Conservation (phyloP, 805 yeast genomes). For the Cyberlindnera samutprakarnensis region DNA sequence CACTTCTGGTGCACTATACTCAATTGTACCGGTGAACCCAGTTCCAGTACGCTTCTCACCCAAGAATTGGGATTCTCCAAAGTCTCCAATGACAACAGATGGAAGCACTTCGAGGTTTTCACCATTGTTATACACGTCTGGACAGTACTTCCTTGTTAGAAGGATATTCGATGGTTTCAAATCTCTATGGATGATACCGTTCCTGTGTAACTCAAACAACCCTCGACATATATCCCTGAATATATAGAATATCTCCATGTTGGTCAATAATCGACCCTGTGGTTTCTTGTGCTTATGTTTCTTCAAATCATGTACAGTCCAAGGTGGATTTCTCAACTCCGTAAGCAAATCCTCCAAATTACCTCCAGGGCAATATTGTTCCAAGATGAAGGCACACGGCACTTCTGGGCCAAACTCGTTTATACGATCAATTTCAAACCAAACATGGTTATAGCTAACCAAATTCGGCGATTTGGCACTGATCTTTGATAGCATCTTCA, state of each 20-base stretch:
- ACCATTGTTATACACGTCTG: conserved; percentile 7
- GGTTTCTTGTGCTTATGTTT: conserved; percentile 22
- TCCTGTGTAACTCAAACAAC: conserved; percentile 59
- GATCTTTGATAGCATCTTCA: conserved; percentile 50
- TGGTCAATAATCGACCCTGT: conserved; percentile 33
- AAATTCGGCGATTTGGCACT: conserved; percentile 50
- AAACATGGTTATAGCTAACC: conserved; percentile 83
- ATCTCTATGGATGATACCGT: conserved; percentile 81
- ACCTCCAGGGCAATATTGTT: conserved; percentile 87
- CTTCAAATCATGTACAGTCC: conserved; percentile 30
- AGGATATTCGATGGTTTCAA: conserved; percentile 86
- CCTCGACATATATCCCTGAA: conserved; percentile 65
- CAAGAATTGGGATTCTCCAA: conserved; percentile 80
- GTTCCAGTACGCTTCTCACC: conserved; percentile 60
- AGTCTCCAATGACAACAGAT: conserved; percentile 73
- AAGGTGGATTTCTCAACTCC: conserved; percentile 28
- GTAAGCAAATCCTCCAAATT: conserved; percentile 64
- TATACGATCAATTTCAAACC: conserved; percentile 66
- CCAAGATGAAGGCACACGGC: conserved; percentile 74
- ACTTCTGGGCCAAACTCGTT: conserved; percentile 46
- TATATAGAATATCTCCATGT: conserved; percentile 59
- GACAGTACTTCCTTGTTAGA: conserved; percentile 27
- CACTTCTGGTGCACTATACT: conserved; percentile 78
- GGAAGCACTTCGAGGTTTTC: conserved; percentile 36
- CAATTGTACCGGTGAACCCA: conserved; percentile 85